Percentiles rank a stretch among this genome's conserved stretches.
phyloP scores from a whole-genome alignment of 2,329 filamentous ascomycete species.

The Penicillium sp. region DNA sequence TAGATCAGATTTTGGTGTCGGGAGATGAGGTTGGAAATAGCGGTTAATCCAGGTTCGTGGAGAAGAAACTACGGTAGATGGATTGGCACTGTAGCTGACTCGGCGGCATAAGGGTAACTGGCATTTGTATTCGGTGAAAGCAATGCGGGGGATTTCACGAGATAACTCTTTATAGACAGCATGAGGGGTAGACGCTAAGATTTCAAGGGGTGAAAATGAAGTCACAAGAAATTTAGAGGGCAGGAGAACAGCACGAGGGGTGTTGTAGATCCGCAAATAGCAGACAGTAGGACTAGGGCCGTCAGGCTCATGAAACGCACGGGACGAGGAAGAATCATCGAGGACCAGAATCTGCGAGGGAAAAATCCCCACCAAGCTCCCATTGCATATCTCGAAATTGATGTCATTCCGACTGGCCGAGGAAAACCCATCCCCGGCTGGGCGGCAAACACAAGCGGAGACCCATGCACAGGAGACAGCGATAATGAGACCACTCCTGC shows the following conservation, averaged over 20 bases:
- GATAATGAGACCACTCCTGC: not conserved
- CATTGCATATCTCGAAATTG: not conserved
- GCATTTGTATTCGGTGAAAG: slow-evolving; percentile 7
- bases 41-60: not conserved
- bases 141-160: slow-evolving; percentile 7
- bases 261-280: not conserved
- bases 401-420: not conserved
- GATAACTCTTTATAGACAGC: slow-evolving; percentile 17
- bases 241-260: slow-evolving; percentile 3
- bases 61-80: not conserved
- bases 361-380: not conserved
- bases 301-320: not conserved
- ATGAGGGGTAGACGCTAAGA: slow-evolving; percentile 17
- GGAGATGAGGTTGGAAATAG: not conserved
- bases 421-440: not conserved
- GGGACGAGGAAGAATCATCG: not conserved
- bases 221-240: not conserved
- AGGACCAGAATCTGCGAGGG: not conserved
- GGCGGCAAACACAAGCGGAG: not conserved
- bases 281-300: not conserved
- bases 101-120: not conserved
- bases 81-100: not conserved
- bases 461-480: not conserved
- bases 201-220: slow-evolving; percentile 10
- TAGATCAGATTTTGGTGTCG: not conserved